Conservation (phyloP, 108 stramenopile genomes). For the Asterionellopsis glacialis region DNA sequence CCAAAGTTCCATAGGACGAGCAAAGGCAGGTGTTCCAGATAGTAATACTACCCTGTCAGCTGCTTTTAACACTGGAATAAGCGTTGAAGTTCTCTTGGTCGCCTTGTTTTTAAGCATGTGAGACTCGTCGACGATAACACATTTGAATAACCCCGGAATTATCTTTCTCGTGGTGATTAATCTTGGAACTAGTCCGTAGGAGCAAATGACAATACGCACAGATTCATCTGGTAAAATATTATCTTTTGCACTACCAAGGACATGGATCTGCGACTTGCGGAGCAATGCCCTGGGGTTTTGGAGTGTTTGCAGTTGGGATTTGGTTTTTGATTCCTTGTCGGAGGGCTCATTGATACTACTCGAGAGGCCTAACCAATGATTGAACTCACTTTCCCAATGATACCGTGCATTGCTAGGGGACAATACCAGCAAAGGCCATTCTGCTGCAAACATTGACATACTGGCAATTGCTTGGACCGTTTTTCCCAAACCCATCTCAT, state of each 20-base stretch:
- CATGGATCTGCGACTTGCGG: conserved; percentile 55
- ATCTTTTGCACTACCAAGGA: conserved; percentile 63
- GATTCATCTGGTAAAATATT: conserved; percentile 33
- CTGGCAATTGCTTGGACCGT: conserved; percentile 89
- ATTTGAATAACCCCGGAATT: conserved; percentile 63
- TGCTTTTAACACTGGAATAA: conserved; percentile 74
- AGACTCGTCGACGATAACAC: conserved; percentile 93
- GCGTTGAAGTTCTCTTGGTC: conserved; percentile 71
- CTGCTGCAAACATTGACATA: conserved; percentile 68
- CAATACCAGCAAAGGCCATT: conserved; percentile 93
- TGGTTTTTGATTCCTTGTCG: conserved; percentile 9
- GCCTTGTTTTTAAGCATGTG: conserved; percentile 92
- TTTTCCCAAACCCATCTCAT: conserved; percentile 77
- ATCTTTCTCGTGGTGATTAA: conserved; percentile 46
- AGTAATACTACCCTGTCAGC: conserved; percentile 83
- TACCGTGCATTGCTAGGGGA: conserved; percentile 88
- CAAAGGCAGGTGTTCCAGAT: conserved; percentile 95
- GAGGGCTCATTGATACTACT: conserved; percentile 11
- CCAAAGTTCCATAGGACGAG: conserved; percentile 90
- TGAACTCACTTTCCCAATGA: conserved; percentile 93
- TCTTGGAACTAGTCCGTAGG: conserved; percentile 72
- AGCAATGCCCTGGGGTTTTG: conserved; percentile 28
- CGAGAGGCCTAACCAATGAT: conserved; percentile 69
- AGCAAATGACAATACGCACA: conserved; percentile 75
- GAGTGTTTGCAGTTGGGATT: background rate